Evolutionary conservation across 352 stramenopile genomes (phyloP), one percentile per base, ranked within the genome.

Genomic region (Thalassiosira exigua): DNA sequence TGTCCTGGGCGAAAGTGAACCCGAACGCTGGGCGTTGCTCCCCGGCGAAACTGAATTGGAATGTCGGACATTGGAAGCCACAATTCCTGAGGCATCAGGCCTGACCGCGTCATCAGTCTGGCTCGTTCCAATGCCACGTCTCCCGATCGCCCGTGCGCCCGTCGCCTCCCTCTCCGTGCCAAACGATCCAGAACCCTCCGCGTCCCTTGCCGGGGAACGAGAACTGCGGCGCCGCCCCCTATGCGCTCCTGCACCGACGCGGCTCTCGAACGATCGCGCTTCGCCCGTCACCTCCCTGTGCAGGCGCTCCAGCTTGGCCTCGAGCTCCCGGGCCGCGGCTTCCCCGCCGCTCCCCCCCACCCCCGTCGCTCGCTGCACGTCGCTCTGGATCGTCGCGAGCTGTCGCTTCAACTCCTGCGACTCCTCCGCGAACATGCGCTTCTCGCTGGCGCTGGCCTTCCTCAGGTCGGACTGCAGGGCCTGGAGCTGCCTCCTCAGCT

Each of bases 401-500:
- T 77, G 68, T 48, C 39, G 50, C 17, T 46, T 54, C n/a, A 69
- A 17, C 50, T 24, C 64, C 48, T 50, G 29, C 0, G 64, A 64
- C 4, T 73, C 64, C 14, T 61, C 64, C 27, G 33, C 42, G 42
- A 29, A 22, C 41, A 54, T 36, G 1, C 60, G 19, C 44, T 57
- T 33, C 42, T 69, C 59, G n/a, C 44, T 41, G 24, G 44, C 11
- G 26, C 59, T 56, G 2, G 44, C 54, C 70, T 44, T 72, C 17
- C 53, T 39, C 41, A 73, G 21, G 21, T 73, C 70, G 0, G 24
- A 32, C 36, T 73, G 60, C 14, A 79, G 46, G 4, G 2, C 1
- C 42, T 26, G 12, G 30, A 79, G 39, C 24, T 79, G 70, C 0
- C 19, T 14, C 24, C 70, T 39, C 9, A 79, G 27, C 24, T 66